Evolutionary conservation across 257 asterid genomes (phyloP).

Genomic region (Lycium barbarum): DNA sequence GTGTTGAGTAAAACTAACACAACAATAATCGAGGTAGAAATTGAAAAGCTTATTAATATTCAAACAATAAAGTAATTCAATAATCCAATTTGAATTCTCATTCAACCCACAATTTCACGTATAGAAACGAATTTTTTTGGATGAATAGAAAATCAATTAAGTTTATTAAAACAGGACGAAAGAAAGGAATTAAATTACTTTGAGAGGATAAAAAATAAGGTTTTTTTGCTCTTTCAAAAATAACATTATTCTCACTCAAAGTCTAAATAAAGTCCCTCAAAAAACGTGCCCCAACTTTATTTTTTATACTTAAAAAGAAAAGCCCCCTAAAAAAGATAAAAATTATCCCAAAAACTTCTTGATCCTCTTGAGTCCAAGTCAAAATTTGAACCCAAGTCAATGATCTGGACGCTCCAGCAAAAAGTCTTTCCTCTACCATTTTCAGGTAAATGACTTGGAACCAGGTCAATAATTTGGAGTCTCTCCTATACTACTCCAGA

Average conservation of each 20-base stretch:
- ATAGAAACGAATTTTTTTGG: background rate
- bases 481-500: background rate
- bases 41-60: background rate
- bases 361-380: conserved; percentile 10
- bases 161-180: no score
- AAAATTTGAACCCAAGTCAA: conserved; percentile 7
- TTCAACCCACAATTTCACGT: background rate
- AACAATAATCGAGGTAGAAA: background rate
- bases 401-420: background rate
- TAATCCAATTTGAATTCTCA: no score
- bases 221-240: background rate
- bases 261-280: background rate
- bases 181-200: no score
- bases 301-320: background rate
- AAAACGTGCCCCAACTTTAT: background rate
- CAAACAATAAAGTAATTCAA: background rate
- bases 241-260: background rate
- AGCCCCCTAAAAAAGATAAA: background rate
- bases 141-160: background rate
- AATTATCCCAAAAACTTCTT: background rate
- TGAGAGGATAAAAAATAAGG: no score
- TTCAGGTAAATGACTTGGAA: background rate
- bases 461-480: background rate
- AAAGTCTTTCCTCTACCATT: background rate
- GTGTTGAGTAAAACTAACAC: background rate